phyloP scores from a whole-genome alignment of 331 rosid genomes.

The Saraca asoca region DNA sequence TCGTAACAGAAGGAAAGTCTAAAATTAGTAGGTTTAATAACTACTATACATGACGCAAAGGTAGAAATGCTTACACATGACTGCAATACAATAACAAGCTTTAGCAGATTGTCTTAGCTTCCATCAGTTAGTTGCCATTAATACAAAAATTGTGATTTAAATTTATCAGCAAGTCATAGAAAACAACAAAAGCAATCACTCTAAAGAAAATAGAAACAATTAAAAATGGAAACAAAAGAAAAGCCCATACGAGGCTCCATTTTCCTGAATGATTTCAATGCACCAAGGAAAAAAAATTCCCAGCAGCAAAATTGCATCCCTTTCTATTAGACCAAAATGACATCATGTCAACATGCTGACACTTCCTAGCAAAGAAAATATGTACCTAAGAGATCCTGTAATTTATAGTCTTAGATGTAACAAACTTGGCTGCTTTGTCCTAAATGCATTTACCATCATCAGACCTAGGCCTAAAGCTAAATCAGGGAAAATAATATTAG shows the following conservation, averaged over 20 bases:
- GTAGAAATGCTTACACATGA: slow-evolving; percentile 17
- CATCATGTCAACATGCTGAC: neutral
- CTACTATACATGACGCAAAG: slow-evolving; percentile 13
- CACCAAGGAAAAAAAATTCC: neutral
- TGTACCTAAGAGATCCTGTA: slow-evolving; percentile 9
- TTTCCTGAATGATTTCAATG: slow-evolving; percentile 8
- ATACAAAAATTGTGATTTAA: neutral
- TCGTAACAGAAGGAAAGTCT: slow-evolving; percentile 5
- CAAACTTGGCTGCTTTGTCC: slow-evolving; percentile 1
- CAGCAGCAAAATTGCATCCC: slow-evolving; percentile 13
- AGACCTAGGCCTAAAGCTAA: slow-evolving; percentile 2
- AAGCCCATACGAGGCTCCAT: neutral
- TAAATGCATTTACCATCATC: slow-evolving; percentile 1
- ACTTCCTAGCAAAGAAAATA: slow-evolving; percentile 23
- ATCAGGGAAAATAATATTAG: neutral
- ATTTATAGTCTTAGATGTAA: slow-evolving; percentile 7
- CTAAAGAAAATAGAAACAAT: neutral
- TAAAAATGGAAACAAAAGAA: slow-evolving; percentile 17
- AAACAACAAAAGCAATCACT: slow-evolving; percentile 1
- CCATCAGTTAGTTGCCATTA: slow-evolving; percentile 14
- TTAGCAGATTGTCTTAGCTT: slow-evolving; percentile 15
- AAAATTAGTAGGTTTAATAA: slow-evolving; percentile 13
- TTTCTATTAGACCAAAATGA: slow-evolving; percentile 17
- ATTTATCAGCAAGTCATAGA: slow-evolving; percentile 10
- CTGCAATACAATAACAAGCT: neutral